Conservation (phyloP, 345 rosid species). For the Salix dunnii region DNA sequence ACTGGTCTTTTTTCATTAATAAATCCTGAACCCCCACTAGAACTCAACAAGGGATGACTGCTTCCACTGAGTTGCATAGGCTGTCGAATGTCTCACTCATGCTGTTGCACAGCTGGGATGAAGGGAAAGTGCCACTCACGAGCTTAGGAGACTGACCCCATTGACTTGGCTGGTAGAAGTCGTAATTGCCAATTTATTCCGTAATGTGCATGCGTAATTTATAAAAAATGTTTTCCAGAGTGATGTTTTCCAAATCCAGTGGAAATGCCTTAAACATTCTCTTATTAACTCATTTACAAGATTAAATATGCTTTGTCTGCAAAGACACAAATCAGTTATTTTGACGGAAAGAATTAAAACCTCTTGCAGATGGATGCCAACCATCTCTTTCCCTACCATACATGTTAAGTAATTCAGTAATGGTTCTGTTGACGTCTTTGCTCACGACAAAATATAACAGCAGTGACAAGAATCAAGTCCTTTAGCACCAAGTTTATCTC, state of each 20-base stretch:
- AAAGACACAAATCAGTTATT: background rate
- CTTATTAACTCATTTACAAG: background rate
- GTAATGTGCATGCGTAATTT: constrained; percentile 1
- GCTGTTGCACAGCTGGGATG: constrained; percentile 4
- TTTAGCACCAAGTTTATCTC: background rate
- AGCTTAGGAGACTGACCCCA: constrained; percentile 6
- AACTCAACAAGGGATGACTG: constrained; percentile 43
- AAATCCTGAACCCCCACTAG: constrained; percentile 46
- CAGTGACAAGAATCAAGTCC: background rate
- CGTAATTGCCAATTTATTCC: constrained; percentile 8
- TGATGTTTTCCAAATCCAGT: background rate
- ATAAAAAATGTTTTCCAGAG: background rate
- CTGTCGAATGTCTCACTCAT: constrained; percentile 3
- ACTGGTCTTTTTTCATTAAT: constrained; percentile 31
- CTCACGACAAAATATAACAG: background rate
- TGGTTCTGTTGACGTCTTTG: background rate
- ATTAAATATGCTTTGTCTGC: background rate
- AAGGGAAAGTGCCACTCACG: constrained; percentile 9
- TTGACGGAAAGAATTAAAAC: background rate
- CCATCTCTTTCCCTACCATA: background rate
- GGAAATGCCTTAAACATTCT: background rate
- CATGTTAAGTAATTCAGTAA: background rate
- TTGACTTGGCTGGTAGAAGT: constrained; percentile 7
- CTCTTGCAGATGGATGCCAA: background rate
- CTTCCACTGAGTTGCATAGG: constrained; percentile 16